Evolutionary conservation across 208 protist genomes (phyloP).

Genomic region (Acanthamoeba divionensis): DNA sequence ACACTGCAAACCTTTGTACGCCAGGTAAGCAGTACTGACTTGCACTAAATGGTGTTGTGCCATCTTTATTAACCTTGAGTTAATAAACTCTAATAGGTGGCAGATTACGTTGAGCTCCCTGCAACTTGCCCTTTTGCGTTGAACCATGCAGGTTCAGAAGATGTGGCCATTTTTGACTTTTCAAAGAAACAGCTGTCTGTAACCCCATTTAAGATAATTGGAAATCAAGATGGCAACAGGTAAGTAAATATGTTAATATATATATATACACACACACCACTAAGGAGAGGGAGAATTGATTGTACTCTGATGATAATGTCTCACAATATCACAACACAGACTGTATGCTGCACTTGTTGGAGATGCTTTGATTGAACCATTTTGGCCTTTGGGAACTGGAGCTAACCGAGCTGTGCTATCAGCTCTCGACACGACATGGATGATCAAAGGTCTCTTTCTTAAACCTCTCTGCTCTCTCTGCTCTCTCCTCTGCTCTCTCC

Average conservation of each 20-base stretch:
- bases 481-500: too few relatives aligned
- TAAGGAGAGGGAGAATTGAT: too few relatives aligned
- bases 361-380: constrained; percentile 48
- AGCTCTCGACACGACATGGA: constrained; percentile 46
- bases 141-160: constrained; percentile 18
- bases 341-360: constrained; percentile 21
- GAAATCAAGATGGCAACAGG: too few relatives aligned
- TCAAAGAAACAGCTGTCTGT: not conserved
- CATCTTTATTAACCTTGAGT: too few relatives aligned
- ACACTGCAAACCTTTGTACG: not conserved
- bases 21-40: too few relatives aligned
- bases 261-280: too few relatives aligned
- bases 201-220: not conserved
- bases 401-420: constrained; percentile 40
- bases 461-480: too few relatives aligned
- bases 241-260: too few relatives aligned
- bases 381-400: constrained; percentile 52
- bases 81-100: too few relatives aligned
- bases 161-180: constrained; percentile 59
- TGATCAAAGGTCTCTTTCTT: constrained; percentile 55
- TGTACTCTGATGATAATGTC: too few relatives aligned
- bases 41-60: too few relatives aligned
- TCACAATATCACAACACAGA: not conserved
- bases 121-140: not conserved
- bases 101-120: not conserved